A percentile compares a stretch with the other conserved stretches of the same genome.
Evolutionary conservation across 768 basidiomycete species (phyloP).

Genomic region (Udeniomyces megalosporus): DNA sequence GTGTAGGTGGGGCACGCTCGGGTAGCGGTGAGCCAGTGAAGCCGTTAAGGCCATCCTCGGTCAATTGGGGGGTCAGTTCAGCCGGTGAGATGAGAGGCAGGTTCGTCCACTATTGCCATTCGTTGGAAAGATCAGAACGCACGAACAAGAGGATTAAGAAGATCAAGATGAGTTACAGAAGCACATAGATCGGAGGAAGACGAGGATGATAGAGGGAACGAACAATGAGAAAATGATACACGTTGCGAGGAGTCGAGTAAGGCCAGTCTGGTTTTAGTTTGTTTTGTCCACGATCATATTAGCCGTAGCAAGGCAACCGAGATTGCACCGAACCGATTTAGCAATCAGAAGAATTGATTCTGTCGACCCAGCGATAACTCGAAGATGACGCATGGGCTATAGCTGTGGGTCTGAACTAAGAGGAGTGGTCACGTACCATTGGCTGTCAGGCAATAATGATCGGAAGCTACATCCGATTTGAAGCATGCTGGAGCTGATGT

Average conservation of each 20-base stretch:
- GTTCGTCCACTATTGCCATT: slow-evolving; percentile 48
- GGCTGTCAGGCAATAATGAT: slow-evolving; percentile 3
- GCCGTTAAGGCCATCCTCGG: slow-evolving; percentile 65
- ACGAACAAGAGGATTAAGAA: slow-evolving; percentile 45
- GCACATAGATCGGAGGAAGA: slow-evolving; percentile 31
- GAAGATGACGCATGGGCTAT: too few relatives aligned
- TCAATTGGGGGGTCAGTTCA: slow-evolving; percentile 33
- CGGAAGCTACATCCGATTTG: slow-evolving; percentile 41
- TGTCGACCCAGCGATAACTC: too few relatives aligned
- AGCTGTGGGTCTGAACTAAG: too few relatives aligned
- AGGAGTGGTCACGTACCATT: slow-evolving; percentile 12
- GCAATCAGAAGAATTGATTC: too few relatives aligned
- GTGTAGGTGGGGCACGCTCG: slow-evolving; percentile 37
- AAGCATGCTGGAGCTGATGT: slow-evolving; percentile 39
- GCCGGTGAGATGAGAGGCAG: slow-evolving; percentile 52
- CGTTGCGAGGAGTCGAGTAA: slow-evolving; percentile 46
- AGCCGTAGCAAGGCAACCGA: background rate
- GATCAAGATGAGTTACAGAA: slow-evolving; percentile 45
- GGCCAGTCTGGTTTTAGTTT: slow-evolving; percentile 79
- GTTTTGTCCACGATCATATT: slow-evolving; percentile 47
- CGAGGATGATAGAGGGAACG: background rate
- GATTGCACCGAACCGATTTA: background rate
- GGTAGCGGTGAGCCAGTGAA: slow-evolving; percentile 42
- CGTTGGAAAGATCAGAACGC: background rate
- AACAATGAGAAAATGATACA: background rate